Evolutionary conservation across 2,329 filamentous ascomycete genomes (phyloP), one percentile per base, ranked within the genome.

Genomic region (Penicillium sp.): DNA sequence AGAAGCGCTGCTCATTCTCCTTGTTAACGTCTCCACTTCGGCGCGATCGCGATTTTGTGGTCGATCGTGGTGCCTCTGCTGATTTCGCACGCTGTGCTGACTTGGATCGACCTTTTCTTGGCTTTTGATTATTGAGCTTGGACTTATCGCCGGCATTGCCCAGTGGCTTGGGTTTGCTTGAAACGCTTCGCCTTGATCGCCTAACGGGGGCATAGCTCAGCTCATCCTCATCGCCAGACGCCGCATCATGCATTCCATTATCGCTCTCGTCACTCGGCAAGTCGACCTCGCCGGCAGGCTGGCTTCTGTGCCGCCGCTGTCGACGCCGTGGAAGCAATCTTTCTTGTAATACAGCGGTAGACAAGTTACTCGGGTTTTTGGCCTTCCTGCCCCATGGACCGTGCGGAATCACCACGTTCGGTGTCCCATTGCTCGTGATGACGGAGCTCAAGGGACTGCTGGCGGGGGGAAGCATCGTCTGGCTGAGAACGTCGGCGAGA

Each of bases 381-480:
- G 58, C 18, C 24, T 51, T 58, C 39, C 55, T 54, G 33, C 22
- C 54, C 22, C 13, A 31, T 7, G 40, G 36, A 19, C 50, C 41
- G 24, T 19, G 41, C 22, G 46, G 50, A 39, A 47, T 39, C 36
- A 36, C 43, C 19, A 49, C 54, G 31, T 51, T 13, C 22, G 62
- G 62, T 16, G 62, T 60, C n/a, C 18, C 47, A 50, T 56, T 54
- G n/a, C 50, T 35, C 10, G 40, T 50, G 46, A 58, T 39, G 24
- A 41, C 43, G 13, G 66, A 64, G 16, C 58, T 54, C 41, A 55
- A 50, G 52, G 72, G 69, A 51, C 68, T 77, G 60, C 76, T 79
- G 50, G 70, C 60, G 33, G 77, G 77, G 13, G 74, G 72, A 31
- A 70, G 73, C 66, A 77, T 66, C 7, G 74, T 77, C 54, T 75